These are phyloP conservation scores for Xylaria castorea DNA, from an alignment of 495 filamentous ascomycete species.

Conservation along the genomic window DNA sequence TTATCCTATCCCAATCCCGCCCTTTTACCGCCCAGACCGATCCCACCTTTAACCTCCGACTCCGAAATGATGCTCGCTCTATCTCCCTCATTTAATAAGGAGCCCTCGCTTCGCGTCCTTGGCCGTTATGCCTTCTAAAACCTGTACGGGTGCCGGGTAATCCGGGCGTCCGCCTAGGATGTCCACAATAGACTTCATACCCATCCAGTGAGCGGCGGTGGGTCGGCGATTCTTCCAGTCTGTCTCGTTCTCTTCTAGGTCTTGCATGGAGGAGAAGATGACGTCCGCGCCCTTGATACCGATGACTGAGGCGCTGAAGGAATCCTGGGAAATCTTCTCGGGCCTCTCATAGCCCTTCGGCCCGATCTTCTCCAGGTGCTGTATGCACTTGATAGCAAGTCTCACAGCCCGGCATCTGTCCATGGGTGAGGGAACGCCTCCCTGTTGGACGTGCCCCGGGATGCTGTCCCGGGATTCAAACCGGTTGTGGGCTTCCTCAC, in stretches of 20 bases:
- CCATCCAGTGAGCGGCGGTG: constrained; percentile 84
- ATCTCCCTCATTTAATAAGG: constrained; percentile 19
- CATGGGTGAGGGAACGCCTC: constrained; percentile 92
- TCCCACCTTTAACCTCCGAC: constrained; percentile 11
- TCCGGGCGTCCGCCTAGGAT: constrained; percentile 75
- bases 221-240: constrained; percentile 92
- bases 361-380: constrained; percentile 82
- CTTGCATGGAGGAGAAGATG: constrained; percentile 78
- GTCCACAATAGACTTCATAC: constrained; percentile 81
- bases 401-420: constrained; percentile 92
- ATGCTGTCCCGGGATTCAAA: constrained; percentile 95
- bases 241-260: constrained; percentile 82
- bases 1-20: neutral
- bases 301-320: constrained; percentile 78
- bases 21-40: constrained; percentile 12
- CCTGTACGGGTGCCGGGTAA: constrained; percentile 50
- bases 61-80: constrained; percentile 12
- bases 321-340: constrained; percentile 72
- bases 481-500: constrained; percentile 86
- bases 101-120: constrained; percentile 63
- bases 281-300: constrained; percentile 91
- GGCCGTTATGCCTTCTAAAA: constrained; percentile 54
- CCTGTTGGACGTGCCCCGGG: constrained; percentile 96
- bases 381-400: constrained; percentile 88
- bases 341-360: constrained; percentile 58